Conservation (phyloP, 23 red algal genomes). For the Gracilaria vermiculophylla region DNA sequence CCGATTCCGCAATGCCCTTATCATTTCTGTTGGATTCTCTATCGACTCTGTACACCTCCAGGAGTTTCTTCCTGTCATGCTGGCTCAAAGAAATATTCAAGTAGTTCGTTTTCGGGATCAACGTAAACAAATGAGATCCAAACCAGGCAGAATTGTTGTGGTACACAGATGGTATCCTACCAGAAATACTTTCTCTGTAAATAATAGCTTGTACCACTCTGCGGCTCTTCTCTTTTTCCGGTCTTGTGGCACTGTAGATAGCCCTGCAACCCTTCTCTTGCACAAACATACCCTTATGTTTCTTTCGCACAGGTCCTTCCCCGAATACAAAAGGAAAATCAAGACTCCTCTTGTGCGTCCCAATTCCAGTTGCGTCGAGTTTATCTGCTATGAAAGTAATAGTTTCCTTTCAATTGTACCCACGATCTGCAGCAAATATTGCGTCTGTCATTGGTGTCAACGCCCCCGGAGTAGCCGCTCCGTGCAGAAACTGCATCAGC, state of each 20-base stretch:
- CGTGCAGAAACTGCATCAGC: constrained; percentile 5
- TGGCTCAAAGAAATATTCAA: background rate
- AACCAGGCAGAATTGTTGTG: background rate
- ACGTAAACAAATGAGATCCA: background rate
- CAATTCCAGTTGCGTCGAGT: constrained; percentile 14
- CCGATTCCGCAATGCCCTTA: background rate
- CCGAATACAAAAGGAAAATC: constrained; percentile 29
- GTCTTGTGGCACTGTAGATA: constrained; percentile 6
- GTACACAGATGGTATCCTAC: constrained; percentile 7
- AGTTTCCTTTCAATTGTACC: background rate
- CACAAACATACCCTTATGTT: constrained; percentile 25
- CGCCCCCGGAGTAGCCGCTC: background rate
- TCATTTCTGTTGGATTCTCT: background rate
- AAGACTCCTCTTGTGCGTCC: constrained; percentile 1
- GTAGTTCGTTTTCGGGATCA: constrained; percentile 2
- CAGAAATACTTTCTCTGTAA: constrained; percentile 7
- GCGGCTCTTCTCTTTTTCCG: background rate
- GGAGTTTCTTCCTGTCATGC: background rate
- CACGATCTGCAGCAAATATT: constrained; percentile 22
- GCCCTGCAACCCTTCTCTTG: background rate
- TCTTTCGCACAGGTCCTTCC: background rate
- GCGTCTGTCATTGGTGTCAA: constrained; percentile 13
- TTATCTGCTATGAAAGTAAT: constrained; percentile 3
- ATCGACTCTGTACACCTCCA: background rate
- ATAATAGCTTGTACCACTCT: background rate